These are phyloP conservation scores for Adansonia digitata DNA, from an alignment of 345 rosid species.

Conservation along the genomic window DNA sequence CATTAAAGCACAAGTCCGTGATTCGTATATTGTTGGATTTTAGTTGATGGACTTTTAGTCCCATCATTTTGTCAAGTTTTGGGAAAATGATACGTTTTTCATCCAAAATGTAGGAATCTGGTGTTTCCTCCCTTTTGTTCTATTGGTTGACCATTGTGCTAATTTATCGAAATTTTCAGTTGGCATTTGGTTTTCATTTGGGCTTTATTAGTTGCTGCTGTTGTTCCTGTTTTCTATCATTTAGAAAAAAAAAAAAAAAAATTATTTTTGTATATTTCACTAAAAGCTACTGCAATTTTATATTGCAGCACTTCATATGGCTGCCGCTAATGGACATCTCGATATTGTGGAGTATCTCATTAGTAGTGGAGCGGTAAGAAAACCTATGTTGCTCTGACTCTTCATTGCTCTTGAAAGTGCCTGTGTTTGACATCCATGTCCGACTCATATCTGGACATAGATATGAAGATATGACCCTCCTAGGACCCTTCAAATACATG, in stretches of 20 bases:
- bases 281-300: conserved; percentile 5
- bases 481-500: no score
- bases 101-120: neutral
- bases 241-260: neutral
- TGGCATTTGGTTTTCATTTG: neutral
- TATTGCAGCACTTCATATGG: conserved; percentile 86
- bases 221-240: neutral
- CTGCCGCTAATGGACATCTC: conserved; percentile 83
- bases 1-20: neutral
- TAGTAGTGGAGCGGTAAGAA: conserved; percentile 61
- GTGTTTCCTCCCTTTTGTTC: neutral
- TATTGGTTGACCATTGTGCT: neutral
- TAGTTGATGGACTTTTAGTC: neutral
- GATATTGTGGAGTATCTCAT: conserved; percentile 67
- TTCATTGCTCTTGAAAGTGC: no score
- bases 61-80: neutral
- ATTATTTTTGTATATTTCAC: neutral
- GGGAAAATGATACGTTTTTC: neutral
- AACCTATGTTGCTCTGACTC: no score
- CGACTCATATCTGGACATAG: no score
- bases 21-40: neutral
- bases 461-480: no score
- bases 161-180: neutral
- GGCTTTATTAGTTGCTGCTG: neutral
- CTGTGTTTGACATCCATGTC: no score